These are phyloP conservation scores for Asterophora lycoperdoides DNA, from an alignment of 768 basidiomycete species.

Conservation along the genomic window DNA sequence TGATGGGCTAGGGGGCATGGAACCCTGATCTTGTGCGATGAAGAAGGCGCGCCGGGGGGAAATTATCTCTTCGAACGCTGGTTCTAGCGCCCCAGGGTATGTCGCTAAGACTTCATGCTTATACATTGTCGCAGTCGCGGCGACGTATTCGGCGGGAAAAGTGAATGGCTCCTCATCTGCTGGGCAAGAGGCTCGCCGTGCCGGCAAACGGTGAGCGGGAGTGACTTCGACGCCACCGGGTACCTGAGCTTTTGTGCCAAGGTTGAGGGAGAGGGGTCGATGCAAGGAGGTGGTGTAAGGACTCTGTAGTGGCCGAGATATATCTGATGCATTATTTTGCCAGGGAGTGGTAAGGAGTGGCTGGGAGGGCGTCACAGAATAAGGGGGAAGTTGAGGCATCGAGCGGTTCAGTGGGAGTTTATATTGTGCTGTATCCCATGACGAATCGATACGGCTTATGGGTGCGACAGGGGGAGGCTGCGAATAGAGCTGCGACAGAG, in stretches of 20 bases:
- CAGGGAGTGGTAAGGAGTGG: not conserved
- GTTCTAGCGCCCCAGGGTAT: conserved; percentile 26
- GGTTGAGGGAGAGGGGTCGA: not conserved
- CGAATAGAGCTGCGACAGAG: conserved; percentile 14
- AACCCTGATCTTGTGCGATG: conserved; percentile 13
- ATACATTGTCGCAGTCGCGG: conserved; percentile 30
- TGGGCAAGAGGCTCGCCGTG: conserved; percentile 13
- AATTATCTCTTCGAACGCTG: conserved; percentile 11
- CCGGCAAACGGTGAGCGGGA: conserved; percentile 11
- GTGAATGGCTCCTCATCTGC: conserved; percentile 34
- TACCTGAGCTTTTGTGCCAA: not conserved
- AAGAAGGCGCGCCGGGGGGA: conserved; percentile 16
- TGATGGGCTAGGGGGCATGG: conserved; percentile 14
- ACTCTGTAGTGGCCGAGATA: not conserved
- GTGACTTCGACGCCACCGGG: not conserved
- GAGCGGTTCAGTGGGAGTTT: conserved; percentile 8
- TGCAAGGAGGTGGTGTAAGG: not conserved
- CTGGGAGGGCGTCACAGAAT: not conserved
- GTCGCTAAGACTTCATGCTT: conserved; percentile 30
- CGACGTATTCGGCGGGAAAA: conserved; percentile 32
- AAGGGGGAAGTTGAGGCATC: not conserved
- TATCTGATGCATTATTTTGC: conserved; percentile 1
- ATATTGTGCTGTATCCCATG: conserved; percentile 9
- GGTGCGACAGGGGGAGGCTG: conserved; percentile 6
- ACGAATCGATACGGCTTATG: conserved; percentile 1